Conservation (phyloP, 352 stramenopile genomes). For the Pythium utonaiense region DNA sequence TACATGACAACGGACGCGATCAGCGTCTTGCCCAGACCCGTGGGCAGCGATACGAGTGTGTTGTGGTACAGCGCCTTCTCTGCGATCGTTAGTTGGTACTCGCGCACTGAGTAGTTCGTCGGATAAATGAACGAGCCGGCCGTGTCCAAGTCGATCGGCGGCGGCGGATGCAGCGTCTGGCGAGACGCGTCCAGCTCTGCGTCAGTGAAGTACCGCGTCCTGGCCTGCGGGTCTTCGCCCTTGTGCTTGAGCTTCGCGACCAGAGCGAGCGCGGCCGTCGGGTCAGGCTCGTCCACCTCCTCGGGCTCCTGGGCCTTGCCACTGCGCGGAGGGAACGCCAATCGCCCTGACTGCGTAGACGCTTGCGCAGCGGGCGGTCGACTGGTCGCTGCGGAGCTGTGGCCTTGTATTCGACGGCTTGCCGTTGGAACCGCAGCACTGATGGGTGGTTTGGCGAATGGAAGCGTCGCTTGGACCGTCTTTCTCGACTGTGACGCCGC, state of each 20-base stretch:
- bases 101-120: conserved; percentile 87
- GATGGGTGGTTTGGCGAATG: conserved; percentile 29
- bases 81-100: conserved; percentile 96
- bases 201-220: conserved; percentile 51
- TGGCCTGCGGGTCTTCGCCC: conserved; percentile 55
- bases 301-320: not conserved
- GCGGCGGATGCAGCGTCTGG: conserved; percentile 29
- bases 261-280: conserved; percentile 5
- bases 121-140: conserved; percentile 83
- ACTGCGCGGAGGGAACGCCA: not conserved
- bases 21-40: conserved; percentile 98
- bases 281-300: not conserved
- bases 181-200: not conserved
- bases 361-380: not conserved
- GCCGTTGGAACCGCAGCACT: not conserved
- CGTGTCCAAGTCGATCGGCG: conserved; percentile 57
- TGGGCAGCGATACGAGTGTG: conserved; percentile 98
- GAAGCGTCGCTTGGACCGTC: conserved; percentile 60
- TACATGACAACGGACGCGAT: conserved; percentile 99
- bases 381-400: conserved; percentile 4
- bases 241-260: conserved; percentile 19
- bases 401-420: not conserved
- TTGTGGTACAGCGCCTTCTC: conserved; percentile 94
- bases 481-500: conserved; percentile 26
- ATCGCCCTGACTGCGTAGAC: not conserved